Evolutionary conservation across 2,329 filamentous ascomycete species (phyloP).

Genomic region (Berkeleyomyces basicola): DNA sequence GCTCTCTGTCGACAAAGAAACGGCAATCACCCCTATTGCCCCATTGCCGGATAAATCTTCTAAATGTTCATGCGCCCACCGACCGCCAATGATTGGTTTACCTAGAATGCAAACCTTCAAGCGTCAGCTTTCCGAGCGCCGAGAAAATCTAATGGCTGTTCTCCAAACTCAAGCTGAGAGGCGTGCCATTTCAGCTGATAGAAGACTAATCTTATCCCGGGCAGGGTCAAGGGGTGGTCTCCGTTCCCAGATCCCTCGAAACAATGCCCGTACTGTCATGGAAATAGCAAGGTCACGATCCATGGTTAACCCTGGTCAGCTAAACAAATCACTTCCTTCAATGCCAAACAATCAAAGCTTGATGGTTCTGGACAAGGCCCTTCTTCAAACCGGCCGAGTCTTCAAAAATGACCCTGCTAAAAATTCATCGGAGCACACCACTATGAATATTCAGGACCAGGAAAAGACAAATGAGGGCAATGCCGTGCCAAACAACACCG

Average conservation of each 20-base stretch:
- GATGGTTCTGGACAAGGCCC: not conserved
- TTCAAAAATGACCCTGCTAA: not conserved
- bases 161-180: constrained; percentile 48
- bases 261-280: constrained; percentile 33
- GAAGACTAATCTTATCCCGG: constrained; percentile 24
- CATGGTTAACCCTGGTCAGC: not conserved
- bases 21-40: not conserved
- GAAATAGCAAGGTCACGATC: not conserved
- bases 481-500: not conserved
- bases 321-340: not conserved
- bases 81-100: constrained; percentile 31
- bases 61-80: constrained; percentile 1
- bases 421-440: not conserved
- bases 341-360: not conserved
- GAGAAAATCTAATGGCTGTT: constrained; percentile 53
- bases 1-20: not conserved
- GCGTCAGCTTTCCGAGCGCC: constrained; percentile 65
- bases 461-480: not conserved
- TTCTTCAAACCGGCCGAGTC: not conserved
- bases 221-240: constrained; percentile 18
- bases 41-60: not conserved
- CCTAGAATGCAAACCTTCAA: constrained; percentile 65
- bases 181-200: constrained; percentile 52
- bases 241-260: constrained; percentile 22
- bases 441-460: not conserved